Conservation (phyloP, 345 rosid species). For the Acer negundo region DNA sequence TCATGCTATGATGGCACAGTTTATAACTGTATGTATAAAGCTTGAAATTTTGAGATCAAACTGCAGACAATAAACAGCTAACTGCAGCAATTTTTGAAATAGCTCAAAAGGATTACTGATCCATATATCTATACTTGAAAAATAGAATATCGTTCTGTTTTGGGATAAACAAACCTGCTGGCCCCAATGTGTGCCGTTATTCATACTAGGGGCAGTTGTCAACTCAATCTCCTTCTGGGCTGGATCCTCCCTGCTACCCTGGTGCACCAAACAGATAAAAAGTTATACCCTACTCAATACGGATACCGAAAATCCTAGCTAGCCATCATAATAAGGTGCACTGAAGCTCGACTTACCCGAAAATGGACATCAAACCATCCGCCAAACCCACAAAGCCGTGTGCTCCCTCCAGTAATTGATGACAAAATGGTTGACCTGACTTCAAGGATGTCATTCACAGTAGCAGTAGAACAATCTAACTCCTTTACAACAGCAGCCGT, state of each 20-base stretch:
- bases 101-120: neutral
- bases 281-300: neutral
- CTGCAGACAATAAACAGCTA: neutral
- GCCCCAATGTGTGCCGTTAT: constrained; percentile 93
- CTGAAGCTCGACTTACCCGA: constrained; percentile 56
- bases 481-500: constrained; percentile 68
- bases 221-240: constrained; percentile 74
- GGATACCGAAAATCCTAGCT: neutral
- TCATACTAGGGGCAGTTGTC: constrained; percentile 84
- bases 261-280: constrained; percentile 19
- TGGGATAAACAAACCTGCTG: constrained; percentile 66
- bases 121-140: neutral
- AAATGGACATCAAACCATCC: constrained; percentile 99
- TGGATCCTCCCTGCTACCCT: constrained; percentile 84
- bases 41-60: neutral
- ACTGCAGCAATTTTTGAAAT: neutral
- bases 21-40: neutral
- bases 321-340: neutral
- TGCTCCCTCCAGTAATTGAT: constrained; percentile 41
- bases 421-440: constrained; percentile 65
- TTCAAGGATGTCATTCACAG: constrained; percentile 66
- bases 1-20: neutral
- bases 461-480: constrained; percentile 83
- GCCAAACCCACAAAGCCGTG: constrained; percentile 75
- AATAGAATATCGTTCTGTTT: neutral